Base-by-base conservation (phyloP, 2,329 filamentous ascomycete species). In the Scedosporium boydii region DNA sequence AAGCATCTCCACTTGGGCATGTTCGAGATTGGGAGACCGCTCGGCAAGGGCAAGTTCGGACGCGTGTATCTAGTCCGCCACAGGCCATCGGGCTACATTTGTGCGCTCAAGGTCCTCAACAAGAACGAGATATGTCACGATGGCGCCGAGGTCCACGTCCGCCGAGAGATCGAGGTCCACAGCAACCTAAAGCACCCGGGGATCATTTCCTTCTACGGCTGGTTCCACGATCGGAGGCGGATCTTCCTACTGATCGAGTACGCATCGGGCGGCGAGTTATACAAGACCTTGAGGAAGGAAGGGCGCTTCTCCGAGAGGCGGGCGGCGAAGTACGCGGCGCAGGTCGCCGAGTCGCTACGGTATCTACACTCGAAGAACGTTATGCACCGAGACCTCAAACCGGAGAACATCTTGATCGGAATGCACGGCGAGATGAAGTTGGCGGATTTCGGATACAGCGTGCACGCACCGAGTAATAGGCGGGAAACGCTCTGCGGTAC, bases 311-410 rank as follows among this genome's bases (percentile, higher is more conserved):
- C 89, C 1, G 91, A 95, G 75, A 89, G 87, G 84, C 91, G 91
- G 73, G 90, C 91, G 6, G 90, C 90, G 16, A 87, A 91, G 75
- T 96, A 93, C 73, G 86, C 93, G 67, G 90, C 90, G 3, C 91
- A 96, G 75, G 93, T 95, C 89, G 89, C 89, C 16, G 87, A 88
- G 46, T 91, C 92, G 0, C 78, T 96, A 67, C 87, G 87, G 67
- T 96, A 96, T 70, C 82, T 96, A 56, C 91, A 96, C 78, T 90
- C 89, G 74, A 96, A 96, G 77, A 89, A 96, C 73, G 88, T 96
- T 68, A 95, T 95, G 79, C 90, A 96, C 74, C 84, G 91, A 64
- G 91, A 96, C 70, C 96, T 96, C 77, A 96, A 95, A 77, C 90
- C 65, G 10, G 67, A 67, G 38, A 67, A 68, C 38, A 68, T 68